Percentiles rank a stretch among this genome's conserved stretches.
These are phyloP conservation scores for Polytolypa hystricis DNA, from an alignment of 2,329 filamentous ascomycete species.

Conservation along the genomic window DNA sequence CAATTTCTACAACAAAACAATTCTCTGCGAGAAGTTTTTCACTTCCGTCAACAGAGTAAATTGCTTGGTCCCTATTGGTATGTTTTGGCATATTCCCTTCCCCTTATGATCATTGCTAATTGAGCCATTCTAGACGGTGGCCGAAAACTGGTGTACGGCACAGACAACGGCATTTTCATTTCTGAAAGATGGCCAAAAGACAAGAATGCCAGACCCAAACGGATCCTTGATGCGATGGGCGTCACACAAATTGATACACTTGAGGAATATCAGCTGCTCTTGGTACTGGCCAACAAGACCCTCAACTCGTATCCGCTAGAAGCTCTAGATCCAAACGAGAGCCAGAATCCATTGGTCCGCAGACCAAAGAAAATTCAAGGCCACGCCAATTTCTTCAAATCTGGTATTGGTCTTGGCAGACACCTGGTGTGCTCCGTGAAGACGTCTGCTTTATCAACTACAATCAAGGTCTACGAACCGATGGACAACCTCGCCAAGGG, in stretches of 20 bases:
- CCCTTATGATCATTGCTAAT: constrained; percentile 10
- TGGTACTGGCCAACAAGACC: constrained; percentile 88
- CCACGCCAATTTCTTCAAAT: constrained; percentile 97
- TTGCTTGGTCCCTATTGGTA: constrained; percentile 84
- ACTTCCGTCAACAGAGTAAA: constrained; percentile 82
- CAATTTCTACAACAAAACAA: constrained; percentile 58
- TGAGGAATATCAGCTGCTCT: constrained; percentile 83
- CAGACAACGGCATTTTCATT: constrained; percentile 85
- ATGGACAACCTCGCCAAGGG: constrained; percentile 89
- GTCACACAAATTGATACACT: constrained; percentile 95
- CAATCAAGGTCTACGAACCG: constrained; percentile 98
- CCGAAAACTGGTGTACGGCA: constrained; percentile 86
- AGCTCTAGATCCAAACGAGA: constrained; percentile 72
- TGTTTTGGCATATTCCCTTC: constrained; percentile 21
- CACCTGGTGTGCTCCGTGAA: constrained; percentile 96
- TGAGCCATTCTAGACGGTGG: constrained; percentile 64
- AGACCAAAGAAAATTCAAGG: constrained; percentile 92
- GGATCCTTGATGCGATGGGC: constrained; percentile 72
- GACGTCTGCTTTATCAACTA: constrained; percentile 82
- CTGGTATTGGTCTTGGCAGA: constrained; percentile 84
- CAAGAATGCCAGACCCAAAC: constrained; percentile 57
- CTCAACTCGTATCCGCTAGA: constrained; percentile 81
- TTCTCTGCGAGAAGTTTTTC: constrained; percentile 79
- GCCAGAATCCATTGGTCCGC: constrained; percentile 61
- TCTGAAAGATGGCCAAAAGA: constrained; percentile 86